Conservation (phyloP, 805 yeast species). For the Zygosaccharomyces lentus region DNA sequence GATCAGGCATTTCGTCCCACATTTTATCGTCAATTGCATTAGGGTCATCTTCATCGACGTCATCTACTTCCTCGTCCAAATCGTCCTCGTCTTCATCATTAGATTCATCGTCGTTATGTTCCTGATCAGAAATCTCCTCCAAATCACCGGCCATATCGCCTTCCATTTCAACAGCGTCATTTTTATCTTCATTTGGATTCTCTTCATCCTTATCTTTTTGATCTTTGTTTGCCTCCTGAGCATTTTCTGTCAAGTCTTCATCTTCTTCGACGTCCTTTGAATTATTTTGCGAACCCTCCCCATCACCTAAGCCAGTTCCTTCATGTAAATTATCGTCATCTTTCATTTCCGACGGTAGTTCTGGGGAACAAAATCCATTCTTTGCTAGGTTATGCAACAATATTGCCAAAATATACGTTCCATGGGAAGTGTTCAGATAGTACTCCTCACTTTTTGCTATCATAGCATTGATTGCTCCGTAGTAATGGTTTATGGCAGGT, state of each 20-base stretch:
- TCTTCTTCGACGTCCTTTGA: slow-evolving; percentile 87
- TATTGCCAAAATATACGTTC: slow-evolving; percentile 54
- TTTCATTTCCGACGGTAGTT: slow-evolving; percentile 59
- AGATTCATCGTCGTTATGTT: slow-evolving; percentile 49
- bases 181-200: slow-evolving; percentile 51
- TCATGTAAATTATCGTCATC: slow-evolving; percentile 66
- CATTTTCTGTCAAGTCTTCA: slow-evolving; percentile 78
- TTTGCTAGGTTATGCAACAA: slow-evolving; percentile 59
- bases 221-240: slow-evolving; percentile 70
- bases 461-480: slow-evolving; percentile 43
- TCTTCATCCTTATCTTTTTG: slow-evolving; percentile 58
- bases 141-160: slow-evolving; percentile 96
- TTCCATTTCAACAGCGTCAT: slow-evolving; percentile 89
- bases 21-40: slow-evolving; percentile 93
- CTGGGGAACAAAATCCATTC: slow-evolving; percentile 91
- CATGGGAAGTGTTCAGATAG: slow-evolving; percentile 54
- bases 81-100: slow-evolving; percentile 65
- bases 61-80: slow-evolving; percentile 83
- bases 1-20: slow-evolving; percentile 93
- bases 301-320: slow-evolving; percentile 93
- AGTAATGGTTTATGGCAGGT: slow-evolving; percentile 63
- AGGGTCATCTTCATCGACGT: slow-evolving; percentile 85
- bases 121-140: slow-evolving; percentile 74
- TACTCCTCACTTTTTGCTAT: slow-evolving; percentile 43
- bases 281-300: slow-evolving; percentile 77